Evolutionary conservation across 2,329 filamentous ascomycete genomes (phyloP), one percentile per base, ranked within the genome.

Genomic region (Penicillium sp.): DNA sequence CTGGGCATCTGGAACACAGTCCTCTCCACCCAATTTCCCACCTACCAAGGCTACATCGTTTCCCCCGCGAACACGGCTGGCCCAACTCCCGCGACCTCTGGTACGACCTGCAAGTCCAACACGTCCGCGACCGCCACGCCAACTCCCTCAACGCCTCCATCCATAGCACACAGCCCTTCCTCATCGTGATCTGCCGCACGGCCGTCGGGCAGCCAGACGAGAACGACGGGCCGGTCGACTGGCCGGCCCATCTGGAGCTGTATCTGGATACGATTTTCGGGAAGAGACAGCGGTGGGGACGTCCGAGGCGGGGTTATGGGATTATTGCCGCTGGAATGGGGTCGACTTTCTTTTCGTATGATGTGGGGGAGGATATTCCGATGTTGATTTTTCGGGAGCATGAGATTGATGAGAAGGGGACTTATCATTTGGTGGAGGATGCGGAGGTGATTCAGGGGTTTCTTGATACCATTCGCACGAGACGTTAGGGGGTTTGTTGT

Each of bases 161-260:
- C 31, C 31, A 31, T 9, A 31, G 31, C 31, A 31, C 31, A 1
- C 31, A 31, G 31, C 31, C 31, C 27, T 46, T 54, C 41, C 40
- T 54, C 10, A 31, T 54, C n/a, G 41, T 46, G 5, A 54, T 54
- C 51, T 46, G 51, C 51, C 51, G 51, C 11, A 44, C 41, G 2
- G 51, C 41, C 40, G 14, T 40, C 7, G 27, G 16, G 5, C 24
- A 40, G 2, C 1, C 19, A 2, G 33, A 54, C 14, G 14, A n/a
- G 16, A 35, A 27, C 27, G 40, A 27, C 11, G 40, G 51, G 4
- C 3, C 37, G 14, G 5, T 2, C 0, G 7, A 37, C 24, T 54
- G 51, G 51, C 24, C 18, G 2, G 13, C 4, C 2, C 51, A 54
- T 33, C 16, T 54, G 40, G 41, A 46, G 11, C 4, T 35, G n/a